phyloP scores from a whole-genome alignment of 1,284 basidiomycete genomes.

The Leucoagaricus sp. region DNA sequence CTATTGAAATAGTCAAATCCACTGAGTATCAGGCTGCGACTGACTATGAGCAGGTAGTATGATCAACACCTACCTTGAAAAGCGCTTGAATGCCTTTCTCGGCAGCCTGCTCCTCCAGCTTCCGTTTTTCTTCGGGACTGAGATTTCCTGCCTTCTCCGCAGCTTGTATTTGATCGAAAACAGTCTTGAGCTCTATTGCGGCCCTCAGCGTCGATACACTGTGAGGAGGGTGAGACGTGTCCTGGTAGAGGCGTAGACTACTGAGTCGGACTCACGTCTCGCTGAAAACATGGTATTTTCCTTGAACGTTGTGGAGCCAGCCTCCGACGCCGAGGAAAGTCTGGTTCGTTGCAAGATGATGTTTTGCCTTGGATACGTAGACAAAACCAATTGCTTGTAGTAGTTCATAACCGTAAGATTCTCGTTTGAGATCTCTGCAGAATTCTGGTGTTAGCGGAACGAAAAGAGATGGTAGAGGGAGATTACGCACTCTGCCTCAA shows the following conservation, averaged over 20 bases:
- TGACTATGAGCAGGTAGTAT: too few species aligned
- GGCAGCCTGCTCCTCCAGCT: conserved; percentile 94
- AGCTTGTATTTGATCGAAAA: conserved; percentile 94
- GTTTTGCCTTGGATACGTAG: conserved; percentile 83
- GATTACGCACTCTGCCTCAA: conserved; percentile 80
- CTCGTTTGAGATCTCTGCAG: conserved; percentile 79
- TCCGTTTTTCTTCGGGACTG: conserved; percentile 82
- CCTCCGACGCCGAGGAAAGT: conserved; percentile 83
- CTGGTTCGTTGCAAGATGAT: conserved; percentile 78
- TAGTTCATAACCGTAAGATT: conserved; percentile 93
- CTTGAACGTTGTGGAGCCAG: conserved; percentile 94
- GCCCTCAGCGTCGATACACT: conserved; percentile 88
- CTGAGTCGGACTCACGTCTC: conserved; percentile 89
- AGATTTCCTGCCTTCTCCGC: conserved; percentile 89
- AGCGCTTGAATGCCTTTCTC: conserved; percentile 93
- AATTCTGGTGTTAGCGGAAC: conserved; percentile 10
- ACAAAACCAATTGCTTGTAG: conserved; percentile 91
- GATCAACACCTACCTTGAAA: conserved; percentile 85
- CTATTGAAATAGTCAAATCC: conserved; percentile 35
- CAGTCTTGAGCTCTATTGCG: conserved; percentile 90
- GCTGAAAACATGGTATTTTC: conserved; percentile 91
- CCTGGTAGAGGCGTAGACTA: background rate
- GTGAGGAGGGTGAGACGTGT: background rate
- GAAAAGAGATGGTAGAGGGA: conserved; percentile 8
- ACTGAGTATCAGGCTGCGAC: too few species aligned